Percentiles rank a stretch among this genome's conserved stretches.
Evolutionary conservation across 306 rosid species (phyloP).

Genomic region (Pyrus communis): DNA sequence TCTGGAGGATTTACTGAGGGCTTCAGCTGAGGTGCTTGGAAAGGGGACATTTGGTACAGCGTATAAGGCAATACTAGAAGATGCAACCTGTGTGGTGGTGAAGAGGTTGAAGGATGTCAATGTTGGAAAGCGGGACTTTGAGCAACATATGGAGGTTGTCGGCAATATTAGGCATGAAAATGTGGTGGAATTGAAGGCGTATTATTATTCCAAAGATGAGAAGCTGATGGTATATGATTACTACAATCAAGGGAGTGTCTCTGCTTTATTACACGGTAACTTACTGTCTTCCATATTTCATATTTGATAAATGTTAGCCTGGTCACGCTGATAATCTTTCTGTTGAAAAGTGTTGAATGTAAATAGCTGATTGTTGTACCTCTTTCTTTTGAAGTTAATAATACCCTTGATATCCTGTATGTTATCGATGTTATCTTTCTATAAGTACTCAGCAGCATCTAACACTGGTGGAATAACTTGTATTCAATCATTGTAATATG

Average conservation of each 20-base stretch:
- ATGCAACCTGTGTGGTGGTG: constrained; percentile 68
- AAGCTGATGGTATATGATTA: constrained; percentile 67
- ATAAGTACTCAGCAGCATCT: background rate
- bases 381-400: background rate
- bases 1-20: constrained; percentile 87
- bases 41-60: constrained; percentile 92
- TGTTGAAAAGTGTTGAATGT: background rate
- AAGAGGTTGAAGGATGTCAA: constrained; percentile 82
- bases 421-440: background rate
- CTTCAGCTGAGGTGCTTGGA: constrained; percentile 90
- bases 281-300: background rate
- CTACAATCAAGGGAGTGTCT: constrained; percentile 61
- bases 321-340: background rate
- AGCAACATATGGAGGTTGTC: constrained; percentile 74
- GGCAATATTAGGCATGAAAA: constrained; percentile 77
- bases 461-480: background rate
- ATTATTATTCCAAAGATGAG: constrained; percentile 70
- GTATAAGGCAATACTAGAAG: constrained; percentile 73
- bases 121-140: constrained; percentile 61
- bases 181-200: constrained; percentile 79
- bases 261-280: constrained; percentile 73
- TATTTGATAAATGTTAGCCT: background rate
- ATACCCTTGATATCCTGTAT: background rate
- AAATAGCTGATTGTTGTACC: background rate
- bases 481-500: background rate